phyloP scores from a whole-genome alignment of 306 rosid genomes.

The Acmispon strigosus region DNA sequence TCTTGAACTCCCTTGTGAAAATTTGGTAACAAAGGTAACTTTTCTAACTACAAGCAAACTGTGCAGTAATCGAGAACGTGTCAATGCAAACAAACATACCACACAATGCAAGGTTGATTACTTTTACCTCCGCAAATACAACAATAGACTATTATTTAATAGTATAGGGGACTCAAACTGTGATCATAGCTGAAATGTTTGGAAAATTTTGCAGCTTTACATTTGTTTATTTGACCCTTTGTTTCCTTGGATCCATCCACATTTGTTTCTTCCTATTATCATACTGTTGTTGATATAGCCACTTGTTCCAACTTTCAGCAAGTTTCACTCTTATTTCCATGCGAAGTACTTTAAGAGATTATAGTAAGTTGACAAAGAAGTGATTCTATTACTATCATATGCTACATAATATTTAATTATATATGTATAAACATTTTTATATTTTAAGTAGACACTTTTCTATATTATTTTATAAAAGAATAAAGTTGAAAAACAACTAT shows the following conservation, averaged over 20 bases:
- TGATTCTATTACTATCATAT: too few species aligned
- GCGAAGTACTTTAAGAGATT: too few species aligned
- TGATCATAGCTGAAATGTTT: conserved; percentile 3
- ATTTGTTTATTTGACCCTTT: not conserved
- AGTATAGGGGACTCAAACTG: not conserved
- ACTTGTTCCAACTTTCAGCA: not conserved
- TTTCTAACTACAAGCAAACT: not conserved
- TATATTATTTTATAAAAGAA: too few species aligned
- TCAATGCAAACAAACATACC: not conserved
- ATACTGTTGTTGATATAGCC: not conserved
- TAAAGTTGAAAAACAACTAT: too few species aligned
- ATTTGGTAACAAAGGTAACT: not conserved
- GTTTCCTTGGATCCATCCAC: not conserved
- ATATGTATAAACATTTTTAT: too few species aligned
- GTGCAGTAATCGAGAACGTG: not conserved
- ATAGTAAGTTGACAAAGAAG: too few species aligned
- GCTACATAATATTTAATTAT: too few species aligned
- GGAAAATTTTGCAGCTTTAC: conserved; percentile 14
- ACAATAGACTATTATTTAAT: too few species aligned
- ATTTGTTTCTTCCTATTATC: not conserved
- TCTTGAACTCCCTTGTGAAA: too few species aligned
- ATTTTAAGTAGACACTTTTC: too few species aligned
- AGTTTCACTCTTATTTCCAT: not conserved
- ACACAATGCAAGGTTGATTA: not conserved
- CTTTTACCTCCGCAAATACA: not conserved